Base-by-base conservation (phyloP, 163 green algal species). In the Scenedesmus sp. region DNA sequence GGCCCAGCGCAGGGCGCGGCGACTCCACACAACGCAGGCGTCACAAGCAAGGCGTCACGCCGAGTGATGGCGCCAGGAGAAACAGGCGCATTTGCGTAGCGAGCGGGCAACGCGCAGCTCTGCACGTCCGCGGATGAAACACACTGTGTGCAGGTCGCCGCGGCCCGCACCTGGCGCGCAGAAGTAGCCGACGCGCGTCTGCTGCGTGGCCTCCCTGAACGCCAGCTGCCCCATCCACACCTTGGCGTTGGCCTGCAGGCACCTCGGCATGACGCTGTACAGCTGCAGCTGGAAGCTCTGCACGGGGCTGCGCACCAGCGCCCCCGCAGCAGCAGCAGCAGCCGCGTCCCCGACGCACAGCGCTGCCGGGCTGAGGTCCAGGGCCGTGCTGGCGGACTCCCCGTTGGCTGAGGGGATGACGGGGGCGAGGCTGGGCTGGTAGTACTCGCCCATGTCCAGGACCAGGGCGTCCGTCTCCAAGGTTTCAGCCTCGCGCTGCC, bases 131-230 rank as follows among this genome's bases (percentile, higher is more conserved):
- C n/a, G n/a, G n/a, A n/a, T n/a, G n/a, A n/a, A n/a, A n/a, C n/a
- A n/a, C n/a, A n/a, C n/a, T n/a, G n/a, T n/a, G 46, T 53, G 46
- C 46, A 16, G 7, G 46, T 53, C 10, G 46, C 10, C 26, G 26
- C 26, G n/a, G 6, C 33, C 81, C 53, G 84, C 56, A 70, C 73
- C 93, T 44, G 93, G 93, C 4, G 93, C 93, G 33, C 94, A 87
- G 86, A 95, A 95, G 89, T 94, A 95, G 33, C 93, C 86, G 51
- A 72, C 70, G 22, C n/a, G 24, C 5, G 86, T 68, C 85, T 94
- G 89, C 30, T 83, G 65, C 13, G 76, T 81, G 42, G 30, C 33
- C 51, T 87, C 79, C 42, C 44, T 56, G 53, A 91, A 82, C 3
- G 37, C 44, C n/a, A 92, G 44, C 35, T n/a, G 79, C 18, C 46